phyloP scores from a whole-genome alignment of 768 basidiomycete genomes.

The Trichaptum fuscoviolaceum region DNA sequence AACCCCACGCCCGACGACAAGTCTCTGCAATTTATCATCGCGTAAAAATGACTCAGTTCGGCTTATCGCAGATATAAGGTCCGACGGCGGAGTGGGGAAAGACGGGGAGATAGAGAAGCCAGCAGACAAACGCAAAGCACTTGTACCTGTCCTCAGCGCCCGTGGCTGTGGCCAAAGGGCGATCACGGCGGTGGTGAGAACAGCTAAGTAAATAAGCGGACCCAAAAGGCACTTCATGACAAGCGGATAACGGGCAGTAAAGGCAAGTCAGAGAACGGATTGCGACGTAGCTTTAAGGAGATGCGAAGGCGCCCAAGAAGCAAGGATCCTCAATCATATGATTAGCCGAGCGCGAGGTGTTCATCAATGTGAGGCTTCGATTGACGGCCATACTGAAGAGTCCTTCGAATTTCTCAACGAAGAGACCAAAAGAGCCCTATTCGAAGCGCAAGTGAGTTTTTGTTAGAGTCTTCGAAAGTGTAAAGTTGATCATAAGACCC shows the following conservation, averaged over 20 bases:
- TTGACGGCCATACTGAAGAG: not conserved
- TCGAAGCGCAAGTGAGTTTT: too few relatives aligned
- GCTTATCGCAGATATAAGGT: constrained; percentile 50
- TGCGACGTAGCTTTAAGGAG: not conserved
- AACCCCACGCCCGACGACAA: constrained; percentile 55
- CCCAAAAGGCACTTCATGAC: not conserved
- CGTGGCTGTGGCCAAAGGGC: constrained; percentile 35
- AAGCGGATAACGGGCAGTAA: not conserved
- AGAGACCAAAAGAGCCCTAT: not conserved
- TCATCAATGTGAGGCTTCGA: not conserved
- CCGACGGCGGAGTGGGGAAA: constrained; percentile 42
- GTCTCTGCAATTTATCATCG: constrained; percentile 53
- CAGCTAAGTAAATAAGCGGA: not conserved
- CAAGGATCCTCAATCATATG: not conserved
- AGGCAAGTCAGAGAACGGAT: not conserved
- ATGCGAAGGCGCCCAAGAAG: not conserved
- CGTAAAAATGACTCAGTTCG: constrained; percentile 40
- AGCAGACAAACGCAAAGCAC: constrained; percentile 17
- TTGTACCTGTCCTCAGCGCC: constrained; percentile 23
- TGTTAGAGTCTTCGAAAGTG: too few relatives aligned
- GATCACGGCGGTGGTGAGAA: constrained; percentile 11
- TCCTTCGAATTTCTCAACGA: not conserved
- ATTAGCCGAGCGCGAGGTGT: not conserved
- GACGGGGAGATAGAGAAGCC: constrained; percentile 45
- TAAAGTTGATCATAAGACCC: too few relatives aligned